phyloP scores from a whole-genome alignment of 495 filamentous ascomycete genomes.

The Penicillium soppii region DNA sequence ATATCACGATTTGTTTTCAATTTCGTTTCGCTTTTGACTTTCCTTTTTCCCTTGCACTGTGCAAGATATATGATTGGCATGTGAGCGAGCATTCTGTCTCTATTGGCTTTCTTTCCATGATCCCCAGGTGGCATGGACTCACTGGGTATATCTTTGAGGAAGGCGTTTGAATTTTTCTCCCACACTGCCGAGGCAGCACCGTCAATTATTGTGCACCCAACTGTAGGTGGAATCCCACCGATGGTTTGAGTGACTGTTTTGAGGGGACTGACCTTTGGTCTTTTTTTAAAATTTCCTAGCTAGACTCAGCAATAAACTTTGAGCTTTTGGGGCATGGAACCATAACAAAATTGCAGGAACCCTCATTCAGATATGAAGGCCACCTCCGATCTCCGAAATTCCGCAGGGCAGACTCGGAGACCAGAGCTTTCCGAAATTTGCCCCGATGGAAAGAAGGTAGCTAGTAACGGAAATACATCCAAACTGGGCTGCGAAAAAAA shows the following conservation, averaged over 20 bases:
- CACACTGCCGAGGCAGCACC: background rate
- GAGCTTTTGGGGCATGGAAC: too few relatives aligned
- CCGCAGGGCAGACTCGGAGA: too few relatives aligned
- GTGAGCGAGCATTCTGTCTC: background rate
- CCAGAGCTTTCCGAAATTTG: too few relatives aligned
- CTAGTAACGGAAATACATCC: too few relatives aligned
- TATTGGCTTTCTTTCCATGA: background rate
- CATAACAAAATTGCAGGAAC: too few relatives aligned
- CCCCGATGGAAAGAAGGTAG: too few relatives aligned
- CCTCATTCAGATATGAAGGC: too few relatives aligned
- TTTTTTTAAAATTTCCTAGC: too few relatives aligned
- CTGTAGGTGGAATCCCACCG: background rate
- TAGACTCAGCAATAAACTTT: too few relatives aligned
- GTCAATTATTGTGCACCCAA: background rate
- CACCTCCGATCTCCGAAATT: too few relatives aligned
- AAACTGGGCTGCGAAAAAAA: too few relatives aligned
- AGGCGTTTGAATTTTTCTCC: background rate
- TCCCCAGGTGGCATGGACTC: too few relatives aligned
- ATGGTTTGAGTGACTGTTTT: background rate
- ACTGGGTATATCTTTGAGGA: background rate
- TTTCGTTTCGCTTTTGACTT: background rate
- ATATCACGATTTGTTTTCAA: background rate
- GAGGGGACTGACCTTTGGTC: background rate
- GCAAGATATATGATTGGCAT: constrained; percentile 4
- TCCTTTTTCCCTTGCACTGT: background rate